Conservation (phyloP, 352 stramenopile genomes). For the Globisporangium perplexum region DNA sequence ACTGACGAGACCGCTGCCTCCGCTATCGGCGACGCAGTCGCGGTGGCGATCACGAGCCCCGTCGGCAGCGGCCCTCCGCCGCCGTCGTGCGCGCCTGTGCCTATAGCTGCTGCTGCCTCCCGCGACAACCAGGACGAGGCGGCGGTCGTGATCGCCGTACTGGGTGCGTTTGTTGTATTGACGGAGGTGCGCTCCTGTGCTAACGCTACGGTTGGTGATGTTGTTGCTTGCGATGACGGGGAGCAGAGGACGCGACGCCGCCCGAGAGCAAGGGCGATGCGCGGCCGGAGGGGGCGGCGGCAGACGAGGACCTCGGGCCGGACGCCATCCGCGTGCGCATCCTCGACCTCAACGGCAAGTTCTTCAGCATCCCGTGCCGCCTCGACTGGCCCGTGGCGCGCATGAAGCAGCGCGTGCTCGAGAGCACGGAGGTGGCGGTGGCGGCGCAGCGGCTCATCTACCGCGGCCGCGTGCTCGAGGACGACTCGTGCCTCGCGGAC, state of each 20-base stretch:
- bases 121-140: constrained; percentile 6
- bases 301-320: constrained; percentile 15
- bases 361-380: constrained; percentile 65
- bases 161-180: constrained; percentile 1
- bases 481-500: constrained; percentile 55
- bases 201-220: neutral
- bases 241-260: constrained; percentile 1
- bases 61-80: constrained; percentile 3
- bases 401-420: constrained; percentile 70
- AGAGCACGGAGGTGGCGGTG: constrained; percentile 64
- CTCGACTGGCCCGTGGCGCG: constrained; percentile 58
- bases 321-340: constrained; percentile 66
- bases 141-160: neutral
- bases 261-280: neutral
- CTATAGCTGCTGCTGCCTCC: neutral
- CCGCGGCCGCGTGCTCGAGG: constrained; percentile 83
- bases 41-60: constrained; percentile 6
- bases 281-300: neutral
- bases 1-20: constrained; percentile 5
- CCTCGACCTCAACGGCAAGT: constrained; percentile 82
- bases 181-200: neutral
- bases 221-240: no score
- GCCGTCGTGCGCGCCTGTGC: no score
- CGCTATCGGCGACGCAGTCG: no score
- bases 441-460: constrained; percentile 89